Conservation (phyloP, 345 rosid species). For the Brassica cretica region DNA sequence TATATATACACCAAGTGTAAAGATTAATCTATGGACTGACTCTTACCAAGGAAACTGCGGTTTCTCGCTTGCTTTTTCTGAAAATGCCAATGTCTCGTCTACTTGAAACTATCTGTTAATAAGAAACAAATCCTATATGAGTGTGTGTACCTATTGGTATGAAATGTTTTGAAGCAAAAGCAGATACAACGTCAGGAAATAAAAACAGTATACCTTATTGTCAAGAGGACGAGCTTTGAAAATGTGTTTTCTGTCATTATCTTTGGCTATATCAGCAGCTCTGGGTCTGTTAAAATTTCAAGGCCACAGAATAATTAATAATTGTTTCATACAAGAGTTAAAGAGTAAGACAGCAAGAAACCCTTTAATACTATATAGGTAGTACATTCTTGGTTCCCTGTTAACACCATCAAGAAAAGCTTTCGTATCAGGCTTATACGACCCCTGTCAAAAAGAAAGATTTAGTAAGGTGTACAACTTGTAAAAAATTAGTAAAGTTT, state of each 20-base stretch:
- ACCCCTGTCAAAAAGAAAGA: constrained; percentile 46
- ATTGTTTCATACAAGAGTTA: background rate
- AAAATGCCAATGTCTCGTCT: constrained; percentile 65
- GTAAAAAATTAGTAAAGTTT: background rate
- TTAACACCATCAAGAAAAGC: constrained; percentile 47
- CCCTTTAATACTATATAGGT: background rate
- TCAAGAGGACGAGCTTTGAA: constrained; percentile 71
- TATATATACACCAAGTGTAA: constrained; percentile 1
- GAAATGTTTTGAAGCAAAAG: background rate
- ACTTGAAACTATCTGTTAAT: constrained; percentile 61
- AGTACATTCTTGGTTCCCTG: constrained; percentile 64
- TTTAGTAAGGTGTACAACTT: constrained; percentile 6
- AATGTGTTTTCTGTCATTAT: constrained; percentile 43
- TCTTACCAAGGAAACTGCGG: constrained; percentile 69
- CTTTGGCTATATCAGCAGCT: constrained; percentile 43
- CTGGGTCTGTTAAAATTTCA: constrained; percentile 44
- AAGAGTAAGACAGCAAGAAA: constrained; percentile 5
- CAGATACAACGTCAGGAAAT: background rate
- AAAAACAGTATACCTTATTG: constrained; percentile 60
- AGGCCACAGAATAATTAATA: constrained; percentile 6
- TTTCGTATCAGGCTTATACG: constrained; percentile 42
- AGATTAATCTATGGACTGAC: background rate
- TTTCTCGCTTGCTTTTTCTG: constrained; percentile 68
- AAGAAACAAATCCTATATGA: constrained; percentile 10
- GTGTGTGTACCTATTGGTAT: background rate